Base-by-base conservation (phyloP, 140 eudicot species). In the Senecio squalidus region DNA sequence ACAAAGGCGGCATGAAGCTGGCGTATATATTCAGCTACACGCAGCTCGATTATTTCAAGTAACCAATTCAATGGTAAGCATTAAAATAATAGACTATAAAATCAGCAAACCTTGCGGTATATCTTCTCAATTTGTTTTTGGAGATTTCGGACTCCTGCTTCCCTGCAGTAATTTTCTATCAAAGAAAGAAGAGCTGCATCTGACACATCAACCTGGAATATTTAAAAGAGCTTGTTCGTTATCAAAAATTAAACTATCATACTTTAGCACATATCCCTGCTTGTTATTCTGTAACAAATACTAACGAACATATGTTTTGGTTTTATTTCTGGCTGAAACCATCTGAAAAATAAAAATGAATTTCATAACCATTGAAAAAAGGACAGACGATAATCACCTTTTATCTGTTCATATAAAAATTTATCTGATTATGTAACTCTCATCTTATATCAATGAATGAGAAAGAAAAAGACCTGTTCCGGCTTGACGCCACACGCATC, bases 111-210 rank as follows among this genome's bases (percentile, higher is more conserved):
- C 98, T 92, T 92, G 78, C 99, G 93, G 62, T 92, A 92, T 18
- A 92, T 92, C 70, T 92, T 92, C 74, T 92, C 99, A 44, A 92
- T 92, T 47, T 92, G 99, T 74, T 92, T 92, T 46, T 91, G 98
- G 60, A 91, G 96, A 82, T 79, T 91, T 21, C 98, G 74, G 28
- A 91, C 98, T 14, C 98, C 98, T 49, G 98, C 96, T 80, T 91
- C 98, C 22, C 98, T 71, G 68, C 98, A 91, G 75, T 91, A 91
- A 77, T 81, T 91, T 74, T 91, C 98, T 30, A 91, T 84, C 39
- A 91, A 38, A 64, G 96, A 84, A 72, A 91, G 96, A 52, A 91
- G 92, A 45, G 98, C 96, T 62, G 85, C 81, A 65, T 91, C 94
- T 21, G 96, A 82, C 58, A 88, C 83, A 53, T 92, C 95, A 71